Base-by-base conservation (phyloP, 257 asterid species). In the Nicotiana tabacum region DNA sequence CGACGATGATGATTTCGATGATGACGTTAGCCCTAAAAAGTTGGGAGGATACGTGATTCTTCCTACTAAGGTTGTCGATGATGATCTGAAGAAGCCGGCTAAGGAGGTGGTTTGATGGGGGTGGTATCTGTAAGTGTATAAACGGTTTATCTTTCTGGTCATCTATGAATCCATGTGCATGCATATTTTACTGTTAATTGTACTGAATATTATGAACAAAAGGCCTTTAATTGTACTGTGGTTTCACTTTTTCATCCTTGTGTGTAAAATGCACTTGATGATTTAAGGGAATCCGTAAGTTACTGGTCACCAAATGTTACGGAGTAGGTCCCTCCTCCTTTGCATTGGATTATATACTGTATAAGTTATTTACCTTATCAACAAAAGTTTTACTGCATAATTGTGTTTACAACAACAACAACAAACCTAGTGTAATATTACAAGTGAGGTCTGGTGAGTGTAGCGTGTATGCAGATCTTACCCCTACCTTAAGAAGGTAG, bases 51-150 rank as follows among this genome's bases (percentile, higher is more conserved):
- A 92, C 21, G 69, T 83, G 81, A 82, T 90, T 21, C 81, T 92
- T 78, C 89, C 92, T 1, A 81, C 83, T 33, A 83, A 87, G 66
- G 87, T 85, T 48, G 89, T 81, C 43, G 94, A 86, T n/a, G 90
- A 86, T 82, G 88, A 85, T 43, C 82, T 87, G 78, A 89, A 85
- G 88, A 91, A 89, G 90, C 83, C 90, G 6, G 89, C 90, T 13
- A 87, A 88, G 88, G 92, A 88, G 85, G 90, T 74, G 67, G 93
- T 86, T 85, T 93, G 95, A 92, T 66, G 35, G 61, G 27, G 21
- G 9, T 17, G 24, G 5, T 69, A 48, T 43, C 80, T 46, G 55
- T 8, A 15, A 82, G 0, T 4, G 77, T 77, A 39, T 53, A 15
- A 67, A 7, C 76, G 35, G 7, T 66, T 16, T 39, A 61, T 83